Evolutionary conservation across 805 yeast genomes (phyloP).

Genomic region (Suhomyces emberorum): DNA sequence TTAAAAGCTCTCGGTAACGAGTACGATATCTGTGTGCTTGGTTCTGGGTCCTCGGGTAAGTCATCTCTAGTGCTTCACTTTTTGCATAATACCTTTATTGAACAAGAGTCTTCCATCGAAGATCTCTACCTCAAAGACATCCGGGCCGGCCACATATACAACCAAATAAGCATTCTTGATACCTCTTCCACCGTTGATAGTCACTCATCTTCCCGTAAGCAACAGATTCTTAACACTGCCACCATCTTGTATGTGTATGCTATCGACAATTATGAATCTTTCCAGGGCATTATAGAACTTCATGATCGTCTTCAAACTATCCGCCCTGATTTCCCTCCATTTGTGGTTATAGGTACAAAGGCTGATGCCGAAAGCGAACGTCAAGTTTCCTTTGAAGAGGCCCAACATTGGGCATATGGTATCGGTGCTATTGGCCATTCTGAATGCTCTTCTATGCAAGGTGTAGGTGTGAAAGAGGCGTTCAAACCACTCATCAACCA

Average conservation of each 20-base stretch:
- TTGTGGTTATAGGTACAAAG: constrained; percentile 31
- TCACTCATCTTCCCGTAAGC: constrained; percentile 22
- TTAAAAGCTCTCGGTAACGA: constrained; percentile 13
- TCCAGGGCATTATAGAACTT: constrained; percentile 26
- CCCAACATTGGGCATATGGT: constrained; percentile 21
- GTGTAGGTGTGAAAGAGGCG: constrained; percentile 20
- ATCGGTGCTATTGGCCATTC: constrained; percentile 25
- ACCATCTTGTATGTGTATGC: constrained; percentile 31
- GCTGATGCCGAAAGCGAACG: constrained; percentile 23
- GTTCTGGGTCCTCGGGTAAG: constrained; percentile 23
- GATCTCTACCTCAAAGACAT: constrained; percentile 21
- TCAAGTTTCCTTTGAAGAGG: constrained; percentile 29
- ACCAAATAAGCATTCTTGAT: constrained; percentile 33
- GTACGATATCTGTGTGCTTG: constrained; percentile 30
- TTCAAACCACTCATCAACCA: constrained; percentile 26
- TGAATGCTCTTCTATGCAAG: constrained; percentile 26
- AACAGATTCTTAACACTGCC: constrained; percentile 28
- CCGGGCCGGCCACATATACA: constrained; percentile 15
- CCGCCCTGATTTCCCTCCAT: constrained; percentile 24
- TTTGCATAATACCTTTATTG: constrained; percentile 19
- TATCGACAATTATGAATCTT: constrained; percentile 23
- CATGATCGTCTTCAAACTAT: constrained; percentile 21
- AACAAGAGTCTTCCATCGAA: constrained; percentile 19
- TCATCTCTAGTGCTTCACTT: constrained; percentile 24
- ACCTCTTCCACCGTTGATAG: constrained; percentile 22